Base-by-base conservation (phyloP, 805 yeast species). In the Starmera pachycereana region DNA sequence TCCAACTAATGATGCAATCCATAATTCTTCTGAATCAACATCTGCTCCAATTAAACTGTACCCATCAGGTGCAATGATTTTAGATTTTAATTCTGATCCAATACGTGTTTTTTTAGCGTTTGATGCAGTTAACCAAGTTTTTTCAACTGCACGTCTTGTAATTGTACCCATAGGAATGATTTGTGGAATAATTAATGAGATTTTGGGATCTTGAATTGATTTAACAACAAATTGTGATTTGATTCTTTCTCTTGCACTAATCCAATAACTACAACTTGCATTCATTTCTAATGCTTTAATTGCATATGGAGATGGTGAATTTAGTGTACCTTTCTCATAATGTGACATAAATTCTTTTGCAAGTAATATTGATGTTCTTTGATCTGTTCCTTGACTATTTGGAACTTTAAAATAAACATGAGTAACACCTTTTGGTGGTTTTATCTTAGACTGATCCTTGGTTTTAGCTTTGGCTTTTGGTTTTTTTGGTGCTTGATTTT, bases 31-130 rank as follows among this genome's bases (percentile, higher is more conserved):
- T 32, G 96, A 86, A 60, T 92, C 99, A 8, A 92, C 99, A 66
- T 92, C 99, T 0, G 99, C 99, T 9, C 99, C 99, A 8, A 92
- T 95, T 63, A 92, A 84, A 31, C 75, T 74, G 56, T 89, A 92
- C 0, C 97, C 97, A 3, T 70, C 61, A 0, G 99, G 99, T 0
- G 97, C 96, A 42, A 71, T 65, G 5, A 92, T 68, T 66, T 86
- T 76, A 0, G 96, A 77, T 58, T 94, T 92, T 44, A 94, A 66
- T 56, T 92, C 99, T 1, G 97, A 88, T 0, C 99, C 99, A 35
- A 94, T 75, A 44, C 97, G 66, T 36, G 76, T 74, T 46, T 66
- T 66, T 53, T 94, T 92, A 1, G 96, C 95, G 61, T 94, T 94
- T 1, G 96, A 84, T 0, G 98, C 98, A 0, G 99, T 92, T 30